A percentile compares a stretch with the other conserved stretches of the same genome.
Evolutionary conservation across 768 basidiomycete genomes (phyloP).

Genomic region (Amanita muscaria): DNA sequence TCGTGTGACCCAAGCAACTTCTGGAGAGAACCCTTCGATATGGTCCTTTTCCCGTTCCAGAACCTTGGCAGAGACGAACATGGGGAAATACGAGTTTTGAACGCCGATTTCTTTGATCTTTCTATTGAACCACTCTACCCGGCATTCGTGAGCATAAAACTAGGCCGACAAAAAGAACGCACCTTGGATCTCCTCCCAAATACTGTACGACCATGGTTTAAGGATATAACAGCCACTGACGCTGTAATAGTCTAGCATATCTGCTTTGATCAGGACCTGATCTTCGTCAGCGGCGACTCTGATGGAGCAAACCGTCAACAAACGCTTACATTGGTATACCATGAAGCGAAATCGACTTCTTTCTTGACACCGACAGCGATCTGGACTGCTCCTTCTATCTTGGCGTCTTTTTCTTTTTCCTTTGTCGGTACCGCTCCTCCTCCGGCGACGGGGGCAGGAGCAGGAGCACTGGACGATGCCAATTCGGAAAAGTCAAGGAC

Average conservation of each 20-base stretch:
- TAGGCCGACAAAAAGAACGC: conserved; percentile 13
- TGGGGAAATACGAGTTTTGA: conserved; percentile 97
- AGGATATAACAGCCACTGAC: conserved; percentile 99
- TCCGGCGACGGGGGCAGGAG: conserved; percentile 12
- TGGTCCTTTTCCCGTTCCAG: conserved; percentile 97
- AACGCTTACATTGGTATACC: conserved; percentile 90
- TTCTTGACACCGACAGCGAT: conserved; percentile 94
- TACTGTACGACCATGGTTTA: conserved; percentile 93
- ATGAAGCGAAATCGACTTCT: conserved; percentile 87
- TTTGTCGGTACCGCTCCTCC: conserved; percentile 31
- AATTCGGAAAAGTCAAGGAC: conserved; percentile 67
- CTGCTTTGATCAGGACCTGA: conserved; percentile 93
- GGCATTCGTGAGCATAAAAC: conserved; percentile 1
- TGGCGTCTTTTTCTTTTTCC: conserved; percentile 68
- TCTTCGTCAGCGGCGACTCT: conserved; percentile 9
- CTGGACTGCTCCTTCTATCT: conserved; percentile 82
- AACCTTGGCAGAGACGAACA: conserved; percentile 91
- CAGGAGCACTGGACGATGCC: conserved; percentile 27
- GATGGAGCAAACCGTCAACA: too few species aligned
- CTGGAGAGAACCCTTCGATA: conserved; percentile 97
- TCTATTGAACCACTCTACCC: conserved; percentile 85
- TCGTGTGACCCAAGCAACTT: conserved; percentile 99
- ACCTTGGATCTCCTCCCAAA: conserved; percentile 97
- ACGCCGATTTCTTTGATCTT: conserved; percentile 92
- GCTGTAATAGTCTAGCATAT: conserved; percentile 99